These are phyloP conservation scores for Lactifluus rugatus DNA, from an alignment of 768 basidiomycete species.

Conservation along the genomic window DNA sequence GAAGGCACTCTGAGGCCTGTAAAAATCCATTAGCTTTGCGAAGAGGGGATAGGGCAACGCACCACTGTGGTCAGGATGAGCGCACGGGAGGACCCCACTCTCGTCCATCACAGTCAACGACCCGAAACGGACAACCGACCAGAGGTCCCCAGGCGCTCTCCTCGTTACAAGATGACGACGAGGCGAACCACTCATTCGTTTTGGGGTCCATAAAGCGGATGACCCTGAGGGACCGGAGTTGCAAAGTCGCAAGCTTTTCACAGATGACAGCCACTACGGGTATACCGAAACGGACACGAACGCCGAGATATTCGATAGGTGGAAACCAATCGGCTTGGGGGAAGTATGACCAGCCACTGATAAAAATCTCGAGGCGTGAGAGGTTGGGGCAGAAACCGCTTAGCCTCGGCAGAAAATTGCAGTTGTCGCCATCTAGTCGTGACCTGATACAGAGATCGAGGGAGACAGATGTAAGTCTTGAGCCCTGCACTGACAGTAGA, in stretches of 20 bases:
- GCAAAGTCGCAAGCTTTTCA: conserved; percentile 1
- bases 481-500: conserved; percentile 1
- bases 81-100: not conserved
- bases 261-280: not conserved
- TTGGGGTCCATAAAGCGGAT: not conserved
- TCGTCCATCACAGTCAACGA: conserved; percentile 3
- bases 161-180: not conserved
- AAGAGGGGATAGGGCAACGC: not conserved
- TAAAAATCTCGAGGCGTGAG: conserved; percentile 3
- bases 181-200: conserved; percentile 1
- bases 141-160: conserved; percentile 7
- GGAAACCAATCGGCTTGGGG: not conserved
- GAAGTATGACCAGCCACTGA: conserved; percentile 1
- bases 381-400: conserved; percentile 1
- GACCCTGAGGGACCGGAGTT: not conserved
- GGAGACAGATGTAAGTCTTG: conserved; percentile 4
- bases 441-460: not conserved
- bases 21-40: not conserved
- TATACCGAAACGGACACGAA: not conserved
- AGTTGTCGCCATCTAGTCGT: not conserved
- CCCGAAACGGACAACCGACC: not conserved
- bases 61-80: not conserved
- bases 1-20: not conserved
- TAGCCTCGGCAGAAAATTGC: not conserved
- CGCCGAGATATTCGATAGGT: not conserved